These are phyloP conservation scores for Simplicillium sp. DNA, from an alignment of 2,329 filamentous ascomycete genomes.

Conservation along the genomic window DNA sequence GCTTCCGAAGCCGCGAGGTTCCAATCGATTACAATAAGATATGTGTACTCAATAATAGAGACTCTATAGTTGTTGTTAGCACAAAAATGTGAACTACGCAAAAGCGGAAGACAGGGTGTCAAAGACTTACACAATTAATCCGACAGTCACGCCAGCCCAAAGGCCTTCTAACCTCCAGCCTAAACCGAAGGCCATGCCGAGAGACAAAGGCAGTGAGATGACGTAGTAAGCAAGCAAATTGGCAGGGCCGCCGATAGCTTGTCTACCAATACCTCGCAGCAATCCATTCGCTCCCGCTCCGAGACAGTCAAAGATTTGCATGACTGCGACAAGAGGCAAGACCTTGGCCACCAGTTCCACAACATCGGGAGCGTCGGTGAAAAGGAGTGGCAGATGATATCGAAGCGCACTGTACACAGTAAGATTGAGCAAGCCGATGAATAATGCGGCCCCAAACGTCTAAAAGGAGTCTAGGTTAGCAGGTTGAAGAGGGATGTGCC, in stretches of 20 bases:
- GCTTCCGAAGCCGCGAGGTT: constrained; percentile 42
- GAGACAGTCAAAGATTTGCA: constrained; percentile 83
- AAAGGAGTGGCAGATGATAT: constrained; percentile 65
- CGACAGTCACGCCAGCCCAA: constrained; percentile 72
- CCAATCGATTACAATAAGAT: constrained; percentile 43
- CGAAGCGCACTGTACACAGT: constrained; percentile 59
- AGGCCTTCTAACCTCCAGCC: constrained; percentile 71
- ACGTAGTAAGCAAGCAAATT: constrained; percentile 82
- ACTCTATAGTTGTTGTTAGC: constrained; percentile 25
- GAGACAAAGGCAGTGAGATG: constrained; percentile 75
- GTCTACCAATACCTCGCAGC: constrained; percentile 76
- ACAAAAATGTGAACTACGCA: no score
- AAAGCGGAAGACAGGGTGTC: no score
- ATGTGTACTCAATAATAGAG: constrained; percentile 42
- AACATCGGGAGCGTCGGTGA: constrained; percentile 65
- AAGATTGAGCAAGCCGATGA: constrained; percentile 75
- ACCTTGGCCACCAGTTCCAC: constrained; percentile 57
- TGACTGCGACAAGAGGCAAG: constrained; percentile 73
- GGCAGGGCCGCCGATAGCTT: constrained; percentile 82
- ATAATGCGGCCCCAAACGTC: constrained; percentile 53
- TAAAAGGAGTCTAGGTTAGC: constrained; percentile 9
- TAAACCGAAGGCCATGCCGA: constrained; percentile 67
- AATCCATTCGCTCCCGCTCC: constrained; percentile 75
- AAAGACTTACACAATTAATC: constrained; percentile 33
- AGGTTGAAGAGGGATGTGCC: constrained; percentile 6